These are phyloP conservation scores for Linnemannia elongata DNA, from an alignment of 192 early-diverging fungal species.

Conservation along the genomic window DNA sequence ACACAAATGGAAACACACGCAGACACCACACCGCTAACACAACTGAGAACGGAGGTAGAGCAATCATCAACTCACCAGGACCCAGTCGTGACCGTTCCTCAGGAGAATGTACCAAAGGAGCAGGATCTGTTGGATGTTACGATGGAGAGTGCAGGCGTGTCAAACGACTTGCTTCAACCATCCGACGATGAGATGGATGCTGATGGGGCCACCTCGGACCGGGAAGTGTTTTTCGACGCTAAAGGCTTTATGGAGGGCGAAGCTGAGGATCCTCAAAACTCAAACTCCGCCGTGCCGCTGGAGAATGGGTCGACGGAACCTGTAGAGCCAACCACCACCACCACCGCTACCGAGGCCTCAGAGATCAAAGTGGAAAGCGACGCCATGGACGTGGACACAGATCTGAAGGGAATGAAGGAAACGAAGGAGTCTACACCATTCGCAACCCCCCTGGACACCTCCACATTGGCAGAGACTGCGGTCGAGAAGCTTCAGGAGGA, in stretches of 20 bases:
- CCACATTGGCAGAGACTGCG: not conserved
- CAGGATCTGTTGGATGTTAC: not conserved
- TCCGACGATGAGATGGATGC: slow-evolving; percentile 23
- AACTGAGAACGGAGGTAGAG: not conserved
- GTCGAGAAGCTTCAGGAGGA: not conserved
- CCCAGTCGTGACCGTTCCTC: not conserved
- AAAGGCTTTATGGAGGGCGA: slow-evolving; percentile 46
- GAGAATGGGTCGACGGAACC: not conserved
- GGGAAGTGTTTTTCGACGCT: slow-evolving; percentile 51
- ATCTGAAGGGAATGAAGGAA: not conserved
- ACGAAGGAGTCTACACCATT: not conserved
- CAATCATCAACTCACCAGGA: not conserved
- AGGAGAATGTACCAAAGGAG: not conserved
- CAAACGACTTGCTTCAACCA: not conserved
- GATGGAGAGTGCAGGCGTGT: not conserved
- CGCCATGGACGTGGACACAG: slow-evolving; percentile 7
- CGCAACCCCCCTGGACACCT: not conserved
- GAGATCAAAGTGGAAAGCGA: slow-evolving; percentile 3
- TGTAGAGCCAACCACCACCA: no score
- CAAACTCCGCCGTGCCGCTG: not conserved
- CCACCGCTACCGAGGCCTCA: not conserved
- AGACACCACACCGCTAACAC: not conserved
- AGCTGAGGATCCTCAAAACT: slow-evolving; percentile 18
- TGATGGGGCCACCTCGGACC: slow-evolving; percentile 27
- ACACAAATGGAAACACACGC: not conserved